Conservation (phyloP, 495 filamentous ascomycete species). For the Talaromyces wortmannii region DNA sequence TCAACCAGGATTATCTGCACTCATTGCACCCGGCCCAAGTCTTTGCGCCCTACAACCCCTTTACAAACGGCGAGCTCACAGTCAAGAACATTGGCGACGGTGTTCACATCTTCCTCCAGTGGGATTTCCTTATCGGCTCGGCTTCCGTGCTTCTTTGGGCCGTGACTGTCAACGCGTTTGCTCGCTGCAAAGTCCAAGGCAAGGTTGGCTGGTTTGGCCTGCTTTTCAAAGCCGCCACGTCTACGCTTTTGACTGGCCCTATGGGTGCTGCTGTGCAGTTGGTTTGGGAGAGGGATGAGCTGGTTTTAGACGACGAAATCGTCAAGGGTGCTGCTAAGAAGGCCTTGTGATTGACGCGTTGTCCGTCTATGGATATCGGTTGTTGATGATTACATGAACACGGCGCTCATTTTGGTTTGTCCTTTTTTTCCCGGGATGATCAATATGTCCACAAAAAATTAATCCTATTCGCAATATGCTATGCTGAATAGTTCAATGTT, state of each 20-base stretch:
- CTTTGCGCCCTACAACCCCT: constrained; percentile 36
- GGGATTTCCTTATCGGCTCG: constrained; percentile 50
- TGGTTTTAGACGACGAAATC: constrained; percentile 19
- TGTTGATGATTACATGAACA: too few species aligned
- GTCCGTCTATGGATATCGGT: background rate
- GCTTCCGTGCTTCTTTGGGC: constrained; percentile 49
- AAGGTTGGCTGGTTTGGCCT: constrained; percentile 19
- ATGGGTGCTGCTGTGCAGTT: constrained; percentile 41
- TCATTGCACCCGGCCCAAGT: constrained; percentile 29
- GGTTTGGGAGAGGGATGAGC: constrained; percentile 52
- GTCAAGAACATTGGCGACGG: constrained; percentile 39
- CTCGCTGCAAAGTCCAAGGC: constrained; percentile 28
- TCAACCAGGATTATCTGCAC: constrained; percentile 18
- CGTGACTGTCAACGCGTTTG: constrained; percentile 29
- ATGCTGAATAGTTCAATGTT: too few species aligned
- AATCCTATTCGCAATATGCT: too few species aligned
- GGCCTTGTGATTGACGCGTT: background rate
- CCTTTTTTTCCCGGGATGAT: too few species aligned
- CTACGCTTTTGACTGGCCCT: constrained; percentile 42
- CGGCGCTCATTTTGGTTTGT: too few species aligned
- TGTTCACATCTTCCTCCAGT: constrained; percentile 47
- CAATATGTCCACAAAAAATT: too few species aligned
- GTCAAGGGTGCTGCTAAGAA: background rate
- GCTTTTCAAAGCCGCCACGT: constrained; percentile 26
- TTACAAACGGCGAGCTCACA: constrained; percentile 21